phyloP scores from a whole-genome alignment of 2,329 filamentous ascomycete genomes.

The Colletotrichum zoysiae region DNA sequence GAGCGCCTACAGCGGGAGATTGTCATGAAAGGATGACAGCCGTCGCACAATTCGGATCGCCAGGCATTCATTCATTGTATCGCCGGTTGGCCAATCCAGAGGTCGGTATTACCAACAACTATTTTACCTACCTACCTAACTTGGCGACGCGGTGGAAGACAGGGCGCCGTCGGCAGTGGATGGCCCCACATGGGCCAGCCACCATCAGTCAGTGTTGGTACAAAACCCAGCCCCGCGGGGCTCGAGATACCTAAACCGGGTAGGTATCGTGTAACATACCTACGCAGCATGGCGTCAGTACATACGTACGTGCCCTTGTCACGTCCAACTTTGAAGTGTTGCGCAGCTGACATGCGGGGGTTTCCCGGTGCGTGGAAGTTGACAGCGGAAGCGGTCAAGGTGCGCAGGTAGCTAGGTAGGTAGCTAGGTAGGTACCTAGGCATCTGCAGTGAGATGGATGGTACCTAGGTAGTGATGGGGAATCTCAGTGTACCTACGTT shows the following conservation, averaged over 20 bases:
- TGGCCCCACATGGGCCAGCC: slow-evolving; percentile 9
- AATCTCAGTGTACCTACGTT: background rate
- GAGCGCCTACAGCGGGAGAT: no score
- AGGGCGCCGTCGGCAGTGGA: background rate
- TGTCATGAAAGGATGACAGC: background rate
- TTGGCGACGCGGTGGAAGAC: slow-evolving; percentile 4
- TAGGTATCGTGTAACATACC: background rate
- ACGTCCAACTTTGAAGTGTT: background rate
- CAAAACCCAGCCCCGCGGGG: background rate
- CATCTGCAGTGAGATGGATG: background rate
- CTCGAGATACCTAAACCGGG: no score
- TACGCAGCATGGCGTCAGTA: no score
- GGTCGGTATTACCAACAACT: slow-evolving; percentile 6
- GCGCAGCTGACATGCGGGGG: background rate
- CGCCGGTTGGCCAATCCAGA: background rate
- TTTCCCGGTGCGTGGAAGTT: background rate
- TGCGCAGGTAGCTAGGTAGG: background rate
- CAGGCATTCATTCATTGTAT: background rate
- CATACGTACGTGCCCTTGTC: no score
- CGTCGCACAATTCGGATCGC: background rate
- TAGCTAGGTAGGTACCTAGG: no score
- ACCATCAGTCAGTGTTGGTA: background rate
- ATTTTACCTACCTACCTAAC: no score
- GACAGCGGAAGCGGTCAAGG: background rate
- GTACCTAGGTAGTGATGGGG: background rate